phyloP scores from a whole-genome alignment of 345 rosid genomes.

The Eutrema yunnanense region DNA sequence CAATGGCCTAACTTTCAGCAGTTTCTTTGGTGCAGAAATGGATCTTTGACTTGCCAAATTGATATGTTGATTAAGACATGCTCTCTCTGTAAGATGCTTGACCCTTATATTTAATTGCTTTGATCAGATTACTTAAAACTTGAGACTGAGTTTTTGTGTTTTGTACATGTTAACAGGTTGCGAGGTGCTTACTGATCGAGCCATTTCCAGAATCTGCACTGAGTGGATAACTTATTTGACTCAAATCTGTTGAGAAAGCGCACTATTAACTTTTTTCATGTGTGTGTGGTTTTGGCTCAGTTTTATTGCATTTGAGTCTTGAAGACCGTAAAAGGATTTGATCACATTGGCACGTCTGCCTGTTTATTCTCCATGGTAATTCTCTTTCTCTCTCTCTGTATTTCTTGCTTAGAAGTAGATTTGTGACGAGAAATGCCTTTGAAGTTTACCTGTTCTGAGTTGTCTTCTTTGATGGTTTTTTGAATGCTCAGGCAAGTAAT shows the following conservation, averaged over 20 bases:
- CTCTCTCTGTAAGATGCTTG: neutral
- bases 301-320: neutral
- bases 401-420: neutral
- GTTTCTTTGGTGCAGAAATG: neutral
- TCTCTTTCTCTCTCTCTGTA: neutral
- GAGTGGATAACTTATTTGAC: neutral
- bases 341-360: constrained; percentile 4
- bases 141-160: constrained; percentile 11
- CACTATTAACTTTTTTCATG: neutral
- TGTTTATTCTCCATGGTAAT: constrained; percentile 22
- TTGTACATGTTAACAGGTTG: constrained; percentile 55
- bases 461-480: neutral
- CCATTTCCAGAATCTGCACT: constrained; percentile 95
- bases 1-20: neutral
- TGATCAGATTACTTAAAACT: neutral
- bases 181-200: constrained; percentile 86
- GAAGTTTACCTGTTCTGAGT: neutral
- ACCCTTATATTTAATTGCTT: neutral
- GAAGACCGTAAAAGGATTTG: neutral
- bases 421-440: neutral
- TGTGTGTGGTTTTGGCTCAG: neutral
- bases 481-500: constrained; percentile 68
- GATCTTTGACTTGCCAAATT: neutral
- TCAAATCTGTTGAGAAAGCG: neutral
- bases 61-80: neutral